Evolutionary conservation across 1,139 yeast species (phyloP), one percentile per base, ranked within the genome.

Genomic region (Petasospora fabianii): DNA sequence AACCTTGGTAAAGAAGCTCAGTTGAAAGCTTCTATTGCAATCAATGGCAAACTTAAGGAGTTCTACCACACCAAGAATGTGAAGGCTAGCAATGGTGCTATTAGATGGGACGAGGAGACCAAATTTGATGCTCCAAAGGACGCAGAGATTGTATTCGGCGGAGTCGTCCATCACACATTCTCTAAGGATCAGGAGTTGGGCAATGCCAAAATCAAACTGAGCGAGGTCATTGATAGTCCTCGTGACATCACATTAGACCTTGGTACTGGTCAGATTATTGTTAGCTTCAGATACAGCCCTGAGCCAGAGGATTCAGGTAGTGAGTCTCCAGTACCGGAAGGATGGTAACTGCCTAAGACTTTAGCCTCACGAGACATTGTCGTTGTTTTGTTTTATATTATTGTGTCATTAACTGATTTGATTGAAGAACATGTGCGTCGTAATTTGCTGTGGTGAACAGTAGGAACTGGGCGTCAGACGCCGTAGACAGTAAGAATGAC

Each of bases 131-230:
- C 92, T 10, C 66, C 82, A 5, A 61, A 79, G 3, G 79, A 74
- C 14, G 80, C 82, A 3, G 69, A 66, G 41, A 55, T 90, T 35
- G 64, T 75, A 5, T 74, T 90, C 54, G 67, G 69, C 29, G 74
- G 85, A 13, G 69, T 76, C 36, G 80, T 82, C 36, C 84, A 78
- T 56, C 95, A 84, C 59, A 73, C 78, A 4, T 73, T 90, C 51
- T 92, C 95, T 31, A 80, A 84, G 55, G 80, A 76, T 48, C 69
- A 69, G 32, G 84, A 77, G 38, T 47, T 87, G 35, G 95, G 85
- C 13, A 71, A 69, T 38, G 79, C 77, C 6, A 58, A 61, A 17
- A 49, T 78, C 30, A 53, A 54, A 12, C 62, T 77, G 47, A 42
- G 55, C n/a, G 73, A 71, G 15, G 67, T 49, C 5, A 28, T 50